Conservation (phyloP, 2,329 filamentous ascomycete species). For the Alternaria sp. region DNA sequence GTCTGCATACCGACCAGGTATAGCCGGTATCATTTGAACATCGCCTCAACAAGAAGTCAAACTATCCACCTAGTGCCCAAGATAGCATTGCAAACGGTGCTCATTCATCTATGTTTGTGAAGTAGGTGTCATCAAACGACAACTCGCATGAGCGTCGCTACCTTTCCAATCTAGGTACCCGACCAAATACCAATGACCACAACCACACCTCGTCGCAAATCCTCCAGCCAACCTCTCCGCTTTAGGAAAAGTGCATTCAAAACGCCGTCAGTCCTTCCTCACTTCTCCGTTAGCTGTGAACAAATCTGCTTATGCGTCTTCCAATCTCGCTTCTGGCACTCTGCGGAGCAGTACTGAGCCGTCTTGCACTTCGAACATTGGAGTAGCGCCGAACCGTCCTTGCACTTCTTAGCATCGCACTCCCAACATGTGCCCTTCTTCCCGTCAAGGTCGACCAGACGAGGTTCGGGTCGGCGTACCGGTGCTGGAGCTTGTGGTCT, state of each 20-base stretch:
- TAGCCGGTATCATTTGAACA: neutral
- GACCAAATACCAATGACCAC: constrained; percentile 63
- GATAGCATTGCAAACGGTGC: neutral
- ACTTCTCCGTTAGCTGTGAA: neutral
- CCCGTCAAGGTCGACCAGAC: constrained; percentile 5
- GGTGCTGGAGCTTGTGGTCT: neutral
- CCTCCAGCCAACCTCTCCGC: neutral
- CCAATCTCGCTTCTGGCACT: neutral
- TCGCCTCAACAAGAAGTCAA: neutral
- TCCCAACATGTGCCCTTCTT: constrained; percentile 16
- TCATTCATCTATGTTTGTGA: too few relatives aligned
- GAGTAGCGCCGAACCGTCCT: constrained; percentile 18
- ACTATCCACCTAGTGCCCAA: neutral
- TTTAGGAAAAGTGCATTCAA: too few relatives aligned
- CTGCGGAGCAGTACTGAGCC: neutral
- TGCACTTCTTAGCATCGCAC: constrained; percentile 51
- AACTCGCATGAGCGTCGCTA: neutral
- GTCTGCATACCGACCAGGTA: neutral
- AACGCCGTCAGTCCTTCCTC: too few relatives aligned
- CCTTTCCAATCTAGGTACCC: constrained; percentile 39
- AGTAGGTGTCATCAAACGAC: too few relatives aligned
- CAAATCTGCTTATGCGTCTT: neutral
- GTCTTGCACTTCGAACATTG: neutral
- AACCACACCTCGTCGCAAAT: constrained; percentile 59
- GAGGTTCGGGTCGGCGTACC: neutral